Conservation (phyloP, 352 stramenopile species). For the Phytophthora pistaciae region DNA sequence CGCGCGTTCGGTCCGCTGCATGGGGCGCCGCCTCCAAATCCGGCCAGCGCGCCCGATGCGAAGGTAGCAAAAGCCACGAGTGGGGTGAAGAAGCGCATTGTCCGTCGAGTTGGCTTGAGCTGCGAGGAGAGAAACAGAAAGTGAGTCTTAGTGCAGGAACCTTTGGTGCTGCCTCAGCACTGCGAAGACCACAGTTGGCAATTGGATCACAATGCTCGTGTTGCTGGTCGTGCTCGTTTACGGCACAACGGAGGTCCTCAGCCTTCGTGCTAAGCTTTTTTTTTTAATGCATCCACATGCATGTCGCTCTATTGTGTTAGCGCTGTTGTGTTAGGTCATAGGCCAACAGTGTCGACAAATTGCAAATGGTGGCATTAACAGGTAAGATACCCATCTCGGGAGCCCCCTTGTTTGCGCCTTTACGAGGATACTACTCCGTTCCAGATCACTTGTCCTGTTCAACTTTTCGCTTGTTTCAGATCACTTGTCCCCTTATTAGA, state of each 20-base stretch:
- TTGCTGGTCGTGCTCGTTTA: not conserved
- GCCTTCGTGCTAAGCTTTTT: not conserved
- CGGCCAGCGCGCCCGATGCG: not conserved
- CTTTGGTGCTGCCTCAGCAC: not conserved
- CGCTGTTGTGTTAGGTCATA: not conserved
- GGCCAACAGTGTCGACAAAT: too few relatives aligned
- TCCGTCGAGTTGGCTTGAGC: constrained; percentile 5
- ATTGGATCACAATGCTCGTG: not conserved
- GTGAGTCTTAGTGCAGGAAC: not conserved
- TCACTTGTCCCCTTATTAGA: too few relatives aligned
- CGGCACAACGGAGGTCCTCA: too few relatives aligned
- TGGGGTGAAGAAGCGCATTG: constrained; percentile 8
- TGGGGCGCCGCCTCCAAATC: not conserved
- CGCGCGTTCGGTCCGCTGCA: constrained; percentile 17
- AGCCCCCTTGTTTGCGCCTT: too few relatives aligned
- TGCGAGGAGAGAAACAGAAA: constrained; percentile 14
- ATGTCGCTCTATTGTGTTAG: not conserved
- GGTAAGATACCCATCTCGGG: not conserved
- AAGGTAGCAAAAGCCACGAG: constrained; percentile 12
- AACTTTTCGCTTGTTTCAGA: too few relatives aligned
- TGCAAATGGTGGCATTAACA: too few relatives aligned
- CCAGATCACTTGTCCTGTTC: too few relatives aligned
- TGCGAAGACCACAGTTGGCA: not conserved
- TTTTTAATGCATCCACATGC: too few relatives aligned
- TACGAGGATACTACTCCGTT: too few relatives aligned